Evolutionary conservation across 257 asterid genomes (phyloP).

Genomic region (Solanum sitiens): DNA sequence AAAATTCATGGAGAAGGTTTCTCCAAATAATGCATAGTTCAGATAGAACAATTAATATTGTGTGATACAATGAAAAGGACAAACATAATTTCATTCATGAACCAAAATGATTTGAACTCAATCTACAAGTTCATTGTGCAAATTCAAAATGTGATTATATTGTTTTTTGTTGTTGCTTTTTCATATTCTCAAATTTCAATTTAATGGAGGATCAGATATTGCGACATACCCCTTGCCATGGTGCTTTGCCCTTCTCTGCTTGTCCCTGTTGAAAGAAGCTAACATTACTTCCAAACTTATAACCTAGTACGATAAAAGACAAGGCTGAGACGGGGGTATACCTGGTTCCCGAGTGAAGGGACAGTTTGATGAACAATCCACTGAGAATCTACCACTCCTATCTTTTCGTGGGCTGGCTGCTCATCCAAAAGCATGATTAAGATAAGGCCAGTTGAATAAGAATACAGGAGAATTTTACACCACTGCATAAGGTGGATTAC

Average conservation of each 20-base stretch:
- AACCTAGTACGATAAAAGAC: not conserved
- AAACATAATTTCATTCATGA: not conserved
- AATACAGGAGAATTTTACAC: not conserved
- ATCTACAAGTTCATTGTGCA: not conserved
- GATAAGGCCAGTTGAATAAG: not conserved
- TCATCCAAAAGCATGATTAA: not conserved
- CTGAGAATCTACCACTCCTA: slow-evolving; percentile 89
- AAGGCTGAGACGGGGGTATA: not conserved
- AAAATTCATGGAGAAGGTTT: not conserved
- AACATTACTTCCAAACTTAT: not conserved
- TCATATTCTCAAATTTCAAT: not conserved
- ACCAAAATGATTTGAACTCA: not conserved
- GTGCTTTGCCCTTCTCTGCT: slow-evolving; percentile 68
- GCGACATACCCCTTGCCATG: slow-evolving; percentile 89
- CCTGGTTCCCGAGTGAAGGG: slow-evolving; percentile 91
- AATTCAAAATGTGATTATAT: not conserved
- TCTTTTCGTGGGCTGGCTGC: slow-evolving; percentile 89
- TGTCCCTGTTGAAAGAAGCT: slow-evolving; percentile 38
- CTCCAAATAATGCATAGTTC: not conserved
- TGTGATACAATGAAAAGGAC: not conserved
- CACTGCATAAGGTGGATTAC: not conserved
- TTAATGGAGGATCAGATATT: not conserved
- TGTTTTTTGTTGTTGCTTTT: not conserved
- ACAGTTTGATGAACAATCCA: slow-evolving; percentile 90
- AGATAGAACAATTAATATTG: not conserved